Base-by-base conservation (phyloP, 768 basidiomycete species). In the Lentinus tigrinus region DNA sequence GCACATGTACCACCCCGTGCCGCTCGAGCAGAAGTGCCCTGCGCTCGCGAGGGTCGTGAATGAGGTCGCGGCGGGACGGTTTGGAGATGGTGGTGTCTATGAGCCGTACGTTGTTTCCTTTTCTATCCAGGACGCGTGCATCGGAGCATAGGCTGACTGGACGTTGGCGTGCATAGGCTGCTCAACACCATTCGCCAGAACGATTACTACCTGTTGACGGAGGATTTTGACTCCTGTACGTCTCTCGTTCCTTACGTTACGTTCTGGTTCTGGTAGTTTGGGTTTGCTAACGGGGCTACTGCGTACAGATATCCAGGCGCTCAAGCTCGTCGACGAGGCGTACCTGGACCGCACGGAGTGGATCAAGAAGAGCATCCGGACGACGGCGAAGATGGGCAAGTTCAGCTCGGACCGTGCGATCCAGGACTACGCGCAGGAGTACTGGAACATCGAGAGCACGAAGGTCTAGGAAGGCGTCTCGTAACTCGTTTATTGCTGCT, bases 331-430 rank as follows among this genome's bases (percentile, higher is more conserved):
- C 38, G 95, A 99, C 68, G 84, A 91, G 64, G 91, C 90, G 0
- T 98, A 93, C 74, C 76, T 78, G 43, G 89, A 98, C 69, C 85
- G 81, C 57, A 82, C 85, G 0, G 88, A 90, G 63, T 98, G 97
- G 97, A 83, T 87, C 72, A 91, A 93, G 77, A 97, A 95, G 77
- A 89, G 87, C 17, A 93, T 95, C 71, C 74, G 80, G 44, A 95
- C 93, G 14, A 85, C 87, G 5, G 89, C 89, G 36, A 91, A 89
- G 85, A 98, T 97, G 95, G 95, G 94, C 72, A 95, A 95, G 69
- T 98, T 98, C 79, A 94, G 93, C 72, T 92, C 91, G 34, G 96
- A 98, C 70, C 82, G 95, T 52, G 91, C 93, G 3, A 95, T 97
- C 68, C 84, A 85, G 64, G 90, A 94, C 70, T 96, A 96, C 66